Percentiles rank a stretch among this genome's conserved stretches.
Conservation (phyloP, 176 grass and related monocot genomes). For the Areca catechu region DNA sequence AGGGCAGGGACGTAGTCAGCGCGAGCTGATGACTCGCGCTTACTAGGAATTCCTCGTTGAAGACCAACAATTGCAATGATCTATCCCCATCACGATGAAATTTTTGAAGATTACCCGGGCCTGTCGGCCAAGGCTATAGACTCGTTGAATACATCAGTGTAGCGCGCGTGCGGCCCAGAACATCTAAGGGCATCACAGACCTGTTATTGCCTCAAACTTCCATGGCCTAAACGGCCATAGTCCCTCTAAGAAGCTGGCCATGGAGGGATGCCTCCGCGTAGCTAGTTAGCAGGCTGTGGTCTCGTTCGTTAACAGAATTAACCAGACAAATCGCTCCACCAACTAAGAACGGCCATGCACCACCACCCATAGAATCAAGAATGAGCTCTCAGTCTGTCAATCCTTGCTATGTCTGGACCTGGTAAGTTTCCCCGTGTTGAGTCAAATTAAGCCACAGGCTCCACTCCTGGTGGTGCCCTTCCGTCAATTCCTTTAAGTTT, state of each 20-base stretch:
- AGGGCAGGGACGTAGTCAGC: no score
- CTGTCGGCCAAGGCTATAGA: conserved; percentile 64
- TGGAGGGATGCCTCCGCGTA: conserved; percentile 40
- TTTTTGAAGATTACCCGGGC: conserved; percentile 57
- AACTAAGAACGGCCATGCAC: no score
- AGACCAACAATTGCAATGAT: conserved; percentile 53
- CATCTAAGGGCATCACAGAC: conserved; percentile 37
- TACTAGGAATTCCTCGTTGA: conserved; percentile 52
- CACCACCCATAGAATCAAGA: neutral
- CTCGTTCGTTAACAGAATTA: conserved; percentile 60
- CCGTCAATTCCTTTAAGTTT: conserved; percentile 46
- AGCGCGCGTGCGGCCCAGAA: conserved; percentile 36
- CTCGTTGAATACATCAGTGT: conserved; percentile 52
- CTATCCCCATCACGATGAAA: conserved; percentile 57
- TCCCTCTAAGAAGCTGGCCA: conserved; percentile 34
- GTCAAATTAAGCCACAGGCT: no score
- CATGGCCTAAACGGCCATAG: conserved; percentile 26
- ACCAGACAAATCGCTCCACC: conserved; percentile 48
- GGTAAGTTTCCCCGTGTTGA: conserved; percentile 37
- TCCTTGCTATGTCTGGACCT: conserved; percentile 39
- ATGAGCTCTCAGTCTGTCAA: conserved; percentile 24
- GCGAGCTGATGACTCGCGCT: conserved; percentile 22
- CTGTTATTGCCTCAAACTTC: conserved; percentile 43
- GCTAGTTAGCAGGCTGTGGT: conserved; percentile 75
- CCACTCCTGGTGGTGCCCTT: conserved; percentile 33